phyloP scores from a whole-genome alignment of 495 filamentous ascomycete species.

The Neurospora terricola region DNA sequence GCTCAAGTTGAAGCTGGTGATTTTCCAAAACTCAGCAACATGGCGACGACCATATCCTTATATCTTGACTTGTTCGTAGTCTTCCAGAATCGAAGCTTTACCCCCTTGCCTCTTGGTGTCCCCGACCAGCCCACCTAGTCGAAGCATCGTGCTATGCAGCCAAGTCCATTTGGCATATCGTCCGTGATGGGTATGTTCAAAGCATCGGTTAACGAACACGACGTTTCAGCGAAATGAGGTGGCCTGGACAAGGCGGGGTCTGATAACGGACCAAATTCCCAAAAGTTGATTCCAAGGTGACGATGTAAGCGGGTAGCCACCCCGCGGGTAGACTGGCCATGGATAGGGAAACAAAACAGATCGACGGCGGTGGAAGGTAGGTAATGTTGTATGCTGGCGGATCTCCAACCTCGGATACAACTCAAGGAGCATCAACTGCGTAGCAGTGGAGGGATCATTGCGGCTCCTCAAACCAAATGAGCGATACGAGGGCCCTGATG shows the following conservation, averaged over 20 bases:
- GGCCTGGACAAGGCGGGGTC: background rate
- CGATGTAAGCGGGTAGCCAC: background rate
- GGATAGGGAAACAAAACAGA: background rate
- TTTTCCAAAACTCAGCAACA: constrained; percentile 4
- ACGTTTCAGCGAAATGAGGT: constrained; percentile 16
- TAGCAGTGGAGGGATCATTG: background rate
- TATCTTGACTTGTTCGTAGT: background rate
- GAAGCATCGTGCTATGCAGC: background rate
- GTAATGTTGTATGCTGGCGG: background rate
- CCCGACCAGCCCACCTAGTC: background rate
- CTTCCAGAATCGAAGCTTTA: background rate
- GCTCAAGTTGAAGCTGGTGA: constrained; percentile 1
- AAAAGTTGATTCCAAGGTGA: background rate
- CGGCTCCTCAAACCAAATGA: background rate
- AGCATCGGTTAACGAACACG: background rate
- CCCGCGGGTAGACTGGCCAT: background rate
- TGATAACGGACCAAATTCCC: background rate
- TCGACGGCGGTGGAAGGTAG: background rate
- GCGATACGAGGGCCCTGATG: background rate
- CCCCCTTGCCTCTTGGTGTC: background rate
- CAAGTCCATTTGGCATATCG: background rate
- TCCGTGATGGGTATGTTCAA: background rate
- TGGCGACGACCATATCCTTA: background rate
- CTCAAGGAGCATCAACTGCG: background rate
- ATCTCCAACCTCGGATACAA: background rate